phyloP scores from a whole-genome alignment of 164 flowering plant genomes.

The Santalum album region DNA sequence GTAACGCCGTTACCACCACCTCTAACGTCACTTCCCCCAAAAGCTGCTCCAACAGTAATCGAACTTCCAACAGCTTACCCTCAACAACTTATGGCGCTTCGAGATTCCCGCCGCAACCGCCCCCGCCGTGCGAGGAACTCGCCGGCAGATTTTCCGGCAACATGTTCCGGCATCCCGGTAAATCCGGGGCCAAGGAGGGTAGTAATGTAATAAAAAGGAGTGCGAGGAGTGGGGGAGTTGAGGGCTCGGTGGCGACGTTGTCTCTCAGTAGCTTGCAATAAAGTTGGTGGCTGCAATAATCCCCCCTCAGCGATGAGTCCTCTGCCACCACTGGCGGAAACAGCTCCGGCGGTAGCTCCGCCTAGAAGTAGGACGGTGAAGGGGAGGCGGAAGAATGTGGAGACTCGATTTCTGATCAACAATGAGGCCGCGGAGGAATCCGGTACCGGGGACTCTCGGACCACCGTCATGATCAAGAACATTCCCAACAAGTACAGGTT shows the following conservation, averaged over 20 bases:
- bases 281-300: background rate
- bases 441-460: constrained; percentile 45
- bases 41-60: too few relatives aligned
- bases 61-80: too few relatives aligned
- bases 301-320: constrained; percentile 7
- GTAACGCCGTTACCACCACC: constrained; percentile 2
- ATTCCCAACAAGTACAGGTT: constrained; percentile 99
- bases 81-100: too few relatives aligned
- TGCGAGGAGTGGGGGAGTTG: constrained; percentile 4
- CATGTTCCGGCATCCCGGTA: too few relatives aligned
- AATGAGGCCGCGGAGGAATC: constrained; percentile 41
- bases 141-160: too few relatives aligned
- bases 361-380: constrained; percentile 18
- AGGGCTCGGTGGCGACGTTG: constrained; percentile 15
- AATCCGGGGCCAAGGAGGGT: too few relatives aligned
- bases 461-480: constrained; percentile 98
- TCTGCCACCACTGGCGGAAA: too few relatives aligned
- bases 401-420: constrained; percentile 42
- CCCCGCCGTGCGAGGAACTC: background rate
- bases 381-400: constrained; percentile 24
- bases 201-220: too few relatives aligned
- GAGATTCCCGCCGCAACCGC: background rate
- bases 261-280: background rate
- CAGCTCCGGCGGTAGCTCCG: too few relatives aligned
- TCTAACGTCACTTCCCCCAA: constrained; percentile 4